Percentiles rank a stretch among this genome's conserved stretches.
phyloP scores from a whole-genome alignment of 2,329 filamentous ascomycete genomes.

The Apiospora phragmitis region DNA sequence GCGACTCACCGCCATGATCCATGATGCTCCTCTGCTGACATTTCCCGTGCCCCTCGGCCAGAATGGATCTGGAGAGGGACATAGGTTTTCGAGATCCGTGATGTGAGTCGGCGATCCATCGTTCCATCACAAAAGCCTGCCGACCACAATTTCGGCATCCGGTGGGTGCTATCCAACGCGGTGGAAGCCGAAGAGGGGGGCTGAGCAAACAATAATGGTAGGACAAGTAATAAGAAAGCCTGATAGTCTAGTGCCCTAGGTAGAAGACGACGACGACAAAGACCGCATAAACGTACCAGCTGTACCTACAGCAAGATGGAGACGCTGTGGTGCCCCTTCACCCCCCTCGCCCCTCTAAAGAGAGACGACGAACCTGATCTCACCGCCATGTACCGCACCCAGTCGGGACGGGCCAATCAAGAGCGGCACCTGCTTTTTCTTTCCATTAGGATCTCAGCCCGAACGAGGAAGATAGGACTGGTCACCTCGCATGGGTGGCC shows the following conservation, averaged over 20 bases:
- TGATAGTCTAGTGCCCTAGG: neutral
- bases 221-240: neutral
- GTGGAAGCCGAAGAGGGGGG: neutral
- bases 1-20: neutral
- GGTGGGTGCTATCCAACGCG: neutral
- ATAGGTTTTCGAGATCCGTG: neutral
- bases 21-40: neutral
- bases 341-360: neutral
- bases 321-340: neutral
- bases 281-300: neutral
- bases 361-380: neutral
- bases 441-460: neutral
- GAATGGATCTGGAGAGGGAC: neutral
- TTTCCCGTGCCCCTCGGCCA: neutral
- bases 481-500: neutral
- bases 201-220: neutral
- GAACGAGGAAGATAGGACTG: neutral
- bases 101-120: slow-evolving; percentile 6
- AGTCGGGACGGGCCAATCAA: neutral
- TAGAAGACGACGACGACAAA: neutral
- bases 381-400: slow-evolving; percentile 1
- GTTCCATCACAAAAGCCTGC: neutral
- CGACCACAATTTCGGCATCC: slow-evolving; percentile 7
- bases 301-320: slow-evolving; percentile 1
- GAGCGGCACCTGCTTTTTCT: neutral